Base-by-base conservation (phyloP, 768 basidiomycete species). In the Leucocoprinus leucothites region DNA sequence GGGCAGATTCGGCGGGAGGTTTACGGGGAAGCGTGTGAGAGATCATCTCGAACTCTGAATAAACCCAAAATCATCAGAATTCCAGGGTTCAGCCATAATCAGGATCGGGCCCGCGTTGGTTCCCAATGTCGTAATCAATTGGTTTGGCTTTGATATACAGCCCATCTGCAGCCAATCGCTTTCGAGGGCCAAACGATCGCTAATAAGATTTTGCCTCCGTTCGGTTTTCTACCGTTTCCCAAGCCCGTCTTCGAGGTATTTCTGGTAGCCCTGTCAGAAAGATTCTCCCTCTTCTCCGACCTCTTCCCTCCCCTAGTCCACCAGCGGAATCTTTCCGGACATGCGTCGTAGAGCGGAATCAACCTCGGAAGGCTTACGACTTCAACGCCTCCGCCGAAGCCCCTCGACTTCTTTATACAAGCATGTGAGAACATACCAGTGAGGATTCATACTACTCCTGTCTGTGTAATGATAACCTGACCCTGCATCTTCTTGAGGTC, bases 401-500 rank as follows among this genome's bases (percentile, higher is more conserved):
- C 31, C 31, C 31, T 31, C 43, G 22, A 35, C 42, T 26, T 48
- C 53, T 7, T 47, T 61, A 18, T 57, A 58, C 41, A 58, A 57
- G 35, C 60, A 58, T 58, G 60, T 61, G 28, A 56, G 54, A 4
- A 61, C 57, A 9, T 61, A 61, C 36, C 55, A 51, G 60, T 50
- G 45, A 51, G 53, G 9, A 14, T 7, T 9, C 21, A 22, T 24
- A 9, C 26, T 21, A 7, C 38, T 13, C 18, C 42, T n/a, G n/a
- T 14, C 9, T 44, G 16, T 48, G 9, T 9, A 4, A 14, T 21
- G 7, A 34, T 22, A 51, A 21, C 45, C 25, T 16, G 9, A 13
- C 24, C 14, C 24, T 21, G 44, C 40, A 46, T 5, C 5, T 18
- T 52, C 25, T 31, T 24, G 58, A 84, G 82, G 21, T 81, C 82